These are phyloP conservation scores for Neospermospora avenae DNA, from an alignment of 2,329 filamentous ascomycete genomes.

Conservation along the genomic window DNA sequence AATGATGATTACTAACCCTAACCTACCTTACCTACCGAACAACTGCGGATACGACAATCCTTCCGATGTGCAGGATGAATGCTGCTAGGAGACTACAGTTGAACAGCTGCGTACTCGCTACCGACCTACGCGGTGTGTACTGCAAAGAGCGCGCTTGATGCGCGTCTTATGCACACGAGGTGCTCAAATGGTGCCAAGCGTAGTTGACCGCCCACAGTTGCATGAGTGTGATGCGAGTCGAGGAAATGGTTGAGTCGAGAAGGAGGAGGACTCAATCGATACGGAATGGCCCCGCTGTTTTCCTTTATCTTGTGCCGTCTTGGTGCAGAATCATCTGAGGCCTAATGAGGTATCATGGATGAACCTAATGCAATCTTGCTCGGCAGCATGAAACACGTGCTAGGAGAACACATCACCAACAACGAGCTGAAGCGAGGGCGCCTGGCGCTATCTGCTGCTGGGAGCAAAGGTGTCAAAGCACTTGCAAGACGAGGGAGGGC, in stretches of 20 bases:
- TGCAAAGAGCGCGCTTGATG: slow-evolving; percentile 7
- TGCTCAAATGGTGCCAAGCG: neutral
- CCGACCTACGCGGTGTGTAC: too few species aligned
- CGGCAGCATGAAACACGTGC: slow-evolving; percentile 22
- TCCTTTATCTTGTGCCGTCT: slow-evolving; percentile 15
- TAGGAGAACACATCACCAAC: neutral
- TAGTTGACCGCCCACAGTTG: neutral
- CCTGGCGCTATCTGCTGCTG: neutral
- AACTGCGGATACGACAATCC: slow-evolving; percentile 4
- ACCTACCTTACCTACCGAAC: too few species aligned
- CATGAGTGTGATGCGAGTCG: neutral
- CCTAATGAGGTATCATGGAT: slow-evolving; percentile 17
- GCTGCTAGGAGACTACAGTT: neutral
- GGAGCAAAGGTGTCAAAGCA: slow-evolving; percentile 19
- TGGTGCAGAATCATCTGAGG: slow-evolving; percentile 21
- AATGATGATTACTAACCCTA: neutral
- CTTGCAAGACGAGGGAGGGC: slow-evolving; percentile 1
- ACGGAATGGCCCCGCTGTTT: slow-evolving; percentile 14
- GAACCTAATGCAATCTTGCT: slow-evolving; percentile 18
- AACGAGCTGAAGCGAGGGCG: neutral
- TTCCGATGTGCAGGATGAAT: slow-evolving; percentile 5
- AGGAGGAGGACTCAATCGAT: neutral
- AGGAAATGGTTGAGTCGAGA: neutral
- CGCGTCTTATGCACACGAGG: neutral
- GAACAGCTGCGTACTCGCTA: neutral